Evolutionary conservation across 441 rosid species (phyloP), one percentile per base, ranked within the genome.

Genomic region (Biscutella auriculata): DNA sequence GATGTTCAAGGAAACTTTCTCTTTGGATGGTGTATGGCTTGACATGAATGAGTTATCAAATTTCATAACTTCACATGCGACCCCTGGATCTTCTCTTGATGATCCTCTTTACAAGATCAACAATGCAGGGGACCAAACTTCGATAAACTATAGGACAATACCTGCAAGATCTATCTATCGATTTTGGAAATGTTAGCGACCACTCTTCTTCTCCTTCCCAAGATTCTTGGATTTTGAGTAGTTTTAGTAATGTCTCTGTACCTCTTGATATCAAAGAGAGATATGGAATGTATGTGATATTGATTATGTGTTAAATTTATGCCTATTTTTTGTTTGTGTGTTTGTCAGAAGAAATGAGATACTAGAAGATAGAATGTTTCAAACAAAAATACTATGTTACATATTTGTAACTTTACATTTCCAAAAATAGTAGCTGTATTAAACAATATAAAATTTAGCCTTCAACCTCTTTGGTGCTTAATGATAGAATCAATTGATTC

Each of bases 1-100:
- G 48, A 43, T 60, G n/a, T 88, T 88, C 63, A 73, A 60, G 13
- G 68, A 79, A 7, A n/a, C 53, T 44, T 65, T 85, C 6, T 77
- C 82, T 0, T 14, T 79, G 23, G 95, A 88, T 57, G 96, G 96
- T 56, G 46, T 83, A 19, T 85, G 95, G 96, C 33, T 88, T 34
- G 96, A 85, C 71, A 85, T 88, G 96, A 88, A 88, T 19, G 96
- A 88, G 72, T 0, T 77, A n/a, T 64, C 96, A 12, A 88, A 76
- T 68, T 85, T 85, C 76, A 76, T 73, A 5, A 77, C 85, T 19
- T 70, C 96, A 23, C 59, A 74, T 15, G 42, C 69, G 3, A 45
- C 48, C 8, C 80, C 75, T 62, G 53, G 47, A 37, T 82, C 91
- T 3, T 55, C 79, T 19, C 72, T 85, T 0, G 96, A 85, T 60